Evolutionary conservation across 768 basidiomycete species (phyloP).

Genomic region (Russula sp.): DNA sequence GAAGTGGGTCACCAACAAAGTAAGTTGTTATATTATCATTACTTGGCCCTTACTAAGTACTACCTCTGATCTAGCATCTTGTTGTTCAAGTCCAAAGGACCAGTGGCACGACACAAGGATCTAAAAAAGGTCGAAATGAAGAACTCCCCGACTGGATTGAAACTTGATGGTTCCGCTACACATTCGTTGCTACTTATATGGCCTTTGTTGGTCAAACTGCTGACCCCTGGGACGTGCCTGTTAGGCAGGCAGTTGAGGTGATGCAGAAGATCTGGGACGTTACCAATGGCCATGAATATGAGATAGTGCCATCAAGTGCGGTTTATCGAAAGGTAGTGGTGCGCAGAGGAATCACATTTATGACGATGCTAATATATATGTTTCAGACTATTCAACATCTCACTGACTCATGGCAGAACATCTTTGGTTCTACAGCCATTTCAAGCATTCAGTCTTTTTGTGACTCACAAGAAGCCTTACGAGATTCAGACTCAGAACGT

Average conservation of each 20-base stretch:
- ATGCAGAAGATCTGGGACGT: constrained; percentile 4
- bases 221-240: not conserved
- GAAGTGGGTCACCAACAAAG: not conserved
- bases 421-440: not conserved
- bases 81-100: too few relatives aligned
- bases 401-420: not conserved
- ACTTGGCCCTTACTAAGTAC: too few relatives aligned
- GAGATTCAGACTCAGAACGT: not conserved
- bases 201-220: constrained; percentile 1
- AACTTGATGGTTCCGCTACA: not conserved
- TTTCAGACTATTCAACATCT: not conserved
- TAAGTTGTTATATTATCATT: too few relatives aligned
- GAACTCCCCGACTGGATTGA: not conserved
- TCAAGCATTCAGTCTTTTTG: not conserved
- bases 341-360: too few relatives aligned
- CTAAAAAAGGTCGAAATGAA: not conserved
- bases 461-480: not conserved
- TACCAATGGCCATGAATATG: not conserved
- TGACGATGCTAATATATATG: not conserved
- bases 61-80: too few relatives aligned
- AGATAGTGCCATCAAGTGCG: not conserved
- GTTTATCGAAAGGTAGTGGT: constrained; percentile 1
- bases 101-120: not conserved
- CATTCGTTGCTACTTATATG: not conserved
- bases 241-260: not conserved